Evolutionary conservation across 179 eudicot species (phyloP).

Genomic region (Vitellaria paradoxa): DNA sequence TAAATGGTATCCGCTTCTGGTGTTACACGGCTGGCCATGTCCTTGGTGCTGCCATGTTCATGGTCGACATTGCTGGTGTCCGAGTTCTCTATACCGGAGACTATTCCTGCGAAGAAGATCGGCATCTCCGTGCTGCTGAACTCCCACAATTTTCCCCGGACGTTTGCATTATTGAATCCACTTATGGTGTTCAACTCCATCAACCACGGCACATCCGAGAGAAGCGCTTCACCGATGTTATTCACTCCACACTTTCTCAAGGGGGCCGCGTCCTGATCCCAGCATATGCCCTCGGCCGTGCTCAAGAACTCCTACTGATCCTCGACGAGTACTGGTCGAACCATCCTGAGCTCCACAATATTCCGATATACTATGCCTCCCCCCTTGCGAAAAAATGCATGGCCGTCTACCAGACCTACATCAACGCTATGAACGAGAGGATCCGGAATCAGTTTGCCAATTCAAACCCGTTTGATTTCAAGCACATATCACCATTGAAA

Average conservation of each 20-base stretch:
- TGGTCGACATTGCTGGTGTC: conserved; percentile 98
- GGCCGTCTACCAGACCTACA: conserved; percentile 95
- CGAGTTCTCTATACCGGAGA: conserved; percentile 96
- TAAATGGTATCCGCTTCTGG: conserved; percentile 96
- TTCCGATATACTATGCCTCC: conserved; percentile 94
- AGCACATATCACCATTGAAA: conserved; percentile 75
- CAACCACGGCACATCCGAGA: conserved; percentile 81
- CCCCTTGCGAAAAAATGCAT: conserved; percentile 92
- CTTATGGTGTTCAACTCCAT: conserved; percentile 90
- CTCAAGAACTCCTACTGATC: conserved; percentile 84
- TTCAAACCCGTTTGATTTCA: conserved; percentile 88
- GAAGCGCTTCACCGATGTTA: conserved; percentile 87
- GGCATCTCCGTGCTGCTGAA: conserved; percentile 98
- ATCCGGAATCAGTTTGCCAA: conserved; percentile 79
- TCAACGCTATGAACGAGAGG: conserved; percentile 89
- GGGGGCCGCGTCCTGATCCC: conserved; percentile 98
- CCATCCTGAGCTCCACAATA: conserved; percentile 86
- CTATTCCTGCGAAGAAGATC: conserved; percentile 96
- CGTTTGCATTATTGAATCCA: conserved; percentile 89
- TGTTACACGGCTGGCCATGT: conserved; percentile 98
- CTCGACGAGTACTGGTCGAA: conserved; percentile 95
- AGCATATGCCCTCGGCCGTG: conserved; percentile 95
- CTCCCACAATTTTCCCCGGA: conserved; percentile 88
- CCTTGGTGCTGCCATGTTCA: conserved; percentile 99
- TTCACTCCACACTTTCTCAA: conserved; percentile 69